A percentile compares a stretch with the other conserved stretches of the same genome.
Evolutionary conservation across 2,329 filamentous ascomycete species (phyloP).

Genomic region (Aspergillus fumigatiaffinis): DNA sequence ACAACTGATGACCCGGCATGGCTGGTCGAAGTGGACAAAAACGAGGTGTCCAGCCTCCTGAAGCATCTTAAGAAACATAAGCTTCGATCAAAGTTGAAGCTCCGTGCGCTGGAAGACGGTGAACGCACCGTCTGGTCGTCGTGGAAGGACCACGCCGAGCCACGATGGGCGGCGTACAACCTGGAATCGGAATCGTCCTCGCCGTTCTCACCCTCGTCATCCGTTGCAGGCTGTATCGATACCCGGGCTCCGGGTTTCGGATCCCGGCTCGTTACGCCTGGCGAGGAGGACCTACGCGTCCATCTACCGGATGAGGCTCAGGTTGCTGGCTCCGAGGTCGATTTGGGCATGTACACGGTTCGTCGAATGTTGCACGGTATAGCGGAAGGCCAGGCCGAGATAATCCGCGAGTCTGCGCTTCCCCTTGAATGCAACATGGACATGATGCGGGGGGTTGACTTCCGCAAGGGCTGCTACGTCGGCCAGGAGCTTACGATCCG

Average conservation of each 20-base stretch:
- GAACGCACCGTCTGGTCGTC: conserved; percentile 68
- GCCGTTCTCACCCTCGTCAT: conserved; percentile 23
- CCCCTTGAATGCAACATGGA: conserved; percentile 91
- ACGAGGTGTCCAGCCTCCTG: conserved; percentile 58
- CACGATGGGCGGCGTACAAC: conserved; percentile 38
- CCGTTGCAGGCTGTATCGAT: conserved; percentile 35
- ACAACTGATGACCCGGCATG: conserved; percentile 46
- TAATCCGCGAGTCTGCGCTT: conserved; percentile 65
- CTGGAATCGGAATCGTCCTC: conserved; percentile 31
- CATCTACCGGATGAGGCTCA: conserved; percentile 30
- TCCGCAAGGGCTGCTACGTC: conserved; percentile 93
- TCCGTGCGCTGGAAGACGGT: conserved; percentile 61
- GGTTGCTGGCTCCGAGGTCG: conserved; percentile 46
- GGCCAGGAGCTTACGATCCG: conserved; percentile 96
- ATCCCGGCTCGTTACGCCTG: conserved; percentile 36
- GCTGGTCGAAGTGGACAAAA: conserved; percentile 77
- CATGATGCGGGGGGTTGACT: conserved; percentile 79
- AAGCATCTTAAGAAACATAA: conserved; percentile 82
- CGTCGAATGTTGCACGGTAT: conserved; percentile 77
- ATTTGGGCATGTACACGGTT: conserved; percentile 64
- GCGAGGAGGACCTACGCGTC: conserved; percentile 29
- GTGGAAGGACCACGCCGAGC: conserved; percentile 58
- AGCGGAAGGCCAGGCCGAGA: conserved; percentile 78
- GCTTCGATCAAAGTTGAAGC: conserved; percentile 71
- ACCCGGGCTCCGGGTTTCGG: conserved; percentile 40